Percentiles rank a stretch among this genome's conserved stretches.
phyloP scores from a whole-genome alignment of 768 basidiomycete species.

The Rhodotorula kratochvilovae region DNA sequence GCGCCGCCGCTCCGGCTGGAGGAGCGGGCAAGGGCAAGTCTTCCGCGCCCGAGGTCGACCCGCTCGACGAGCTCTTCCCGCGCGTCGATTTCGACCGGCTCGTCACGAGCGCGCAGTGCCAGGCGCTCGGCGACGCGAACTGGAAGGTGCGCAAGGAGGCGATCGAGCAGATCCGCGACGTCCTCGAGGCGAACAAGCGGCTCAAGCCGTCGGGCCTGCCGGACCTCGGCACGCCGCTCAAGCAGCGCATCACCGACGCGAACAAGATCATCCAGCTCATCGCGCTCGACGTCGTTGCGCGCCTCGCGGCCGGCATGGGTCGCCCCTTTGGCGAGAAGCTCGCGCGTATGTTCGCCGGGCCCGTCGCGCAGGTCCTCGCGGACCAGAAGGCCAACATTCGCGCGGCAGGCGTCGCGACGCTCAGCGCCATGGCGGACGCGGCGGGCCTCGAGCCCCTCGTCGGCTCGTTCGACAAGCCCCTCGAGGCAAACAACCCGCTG shows the following conservation, averaged over 20 bases:
- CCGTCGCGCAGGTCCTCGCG: constrained; percentile 76
- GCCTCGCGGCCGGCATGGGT: constrained; percentile 90
- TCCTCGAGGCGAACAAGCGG: constrained; percentile 86
- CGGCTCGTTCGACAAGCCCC: constrained; percentile 66
- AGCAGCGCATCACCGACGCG: constrained; percentile 79
- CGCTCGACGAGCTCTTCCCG: constrained; percentile 90
- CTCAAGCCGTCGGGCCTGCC: constrained; percentile 78
- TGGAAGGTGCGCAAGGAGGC: constrained; percentile 98
- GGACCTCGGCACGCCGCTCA: constrained; percentile 83
- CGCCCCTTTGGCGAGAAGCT: constrained; percentile 84
- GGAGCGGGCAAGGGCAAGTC: constrained; percentile 35
- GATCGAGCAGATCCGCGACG: constrained; percentile 71
- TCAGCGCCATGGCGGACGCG: constrained; percentile 76
- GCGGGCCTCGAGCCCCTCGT: constrained; percentile 79
- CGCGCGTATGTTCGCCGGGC: constrained; percentile 65
- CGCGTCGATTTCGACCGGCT: constrained; percentile 86
- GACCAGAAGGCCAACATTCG: constrained; percentile 90
- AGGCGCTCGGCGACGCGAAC: constrained; percentile 81
- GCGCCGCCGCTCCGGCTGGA: constrained; percentile 35
- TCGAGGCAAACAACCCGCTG: constrained; percentile 77
- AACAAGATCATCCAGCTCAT: constrained; percentile 90
- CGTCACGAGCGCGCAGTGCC: constrained; percentile 72
- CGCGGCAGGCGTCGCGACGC: constrained; percentile 66
- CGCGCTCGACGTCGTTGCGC: constrained; percentile 81
- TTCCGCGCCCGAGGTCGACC: constrained; percentile 54